Percentiles rank a stretch among this genome's conserved stretches.
Evolutionary conservation across 192 early-diverging fungal species (phyloP).

Genomic region (Gigaspora rosea): DNA sequence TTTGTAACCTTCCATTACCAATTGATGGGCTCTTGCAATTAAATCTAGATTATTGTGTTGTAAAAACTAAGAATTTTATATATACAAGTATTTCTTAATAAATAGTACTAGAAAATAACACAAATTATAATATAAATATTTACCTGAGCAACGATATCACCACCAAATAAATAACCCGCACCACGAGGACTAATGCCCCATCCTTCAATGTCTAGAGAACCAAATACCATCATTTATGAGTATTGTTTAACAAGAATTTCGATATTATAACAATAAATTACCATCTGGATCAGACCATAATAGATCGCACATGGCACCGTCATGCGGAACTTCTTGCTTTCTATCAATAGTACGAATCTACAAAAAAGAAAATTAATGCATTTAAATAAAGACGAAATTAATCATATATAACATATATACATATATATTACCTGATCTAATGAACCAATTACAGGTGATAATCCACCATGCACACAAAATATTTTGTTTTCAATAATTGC

Average conservation of each 20-base stretch:
- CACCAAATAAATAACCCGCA: constrained; percentile 98
- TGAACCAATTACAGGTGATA: constrained; percentile 87
- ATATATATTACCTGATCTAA: constrained; percentile 64
- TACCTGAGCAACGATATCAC: constrained; percentile 78
- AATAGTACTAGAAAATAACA: background rate
- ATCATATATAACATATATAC: too few species aligned
- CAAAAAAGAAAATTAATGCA: background rate
- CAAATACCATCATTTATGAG: too few species aligned
- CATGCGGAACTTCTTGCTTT: constrained; percentile 91
- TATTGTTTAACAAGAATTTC: too few species aligned
- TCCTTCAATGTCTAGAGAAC: constrained; percentile 61
- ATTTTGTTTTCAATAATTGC: constrained; percentile 95
- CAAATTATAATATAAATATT: constrained; percentile 5
- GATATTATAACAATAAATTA: background rate
- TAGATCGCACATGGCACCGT: constrained; percentile 94
- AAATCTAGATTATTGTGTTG: constrained; percentile 86
- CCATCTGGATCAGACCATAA: constrained; percentile 86
- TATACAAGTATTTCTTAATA: background rate
- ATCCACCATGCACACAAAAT: constrained; percentile 94
- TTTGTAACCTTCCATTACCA: constrained; percentile 98
- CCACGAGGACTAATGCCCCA: constrained; percentile 97
- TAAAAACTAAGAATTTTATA: constrained; percentile 50
- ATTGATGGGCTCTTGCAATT: constrained; percentile 94
- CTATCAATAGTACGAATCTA: constrained; percentile 70
- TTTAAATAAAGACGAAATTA: background rate